A percentile compares a stretch with the other conserved stretches of the same genome.
phyloP scores from a whole-genome alignment of 2,329 filamentous ascomycete genomes.

The Aspergillus fijiensis region DNA sequence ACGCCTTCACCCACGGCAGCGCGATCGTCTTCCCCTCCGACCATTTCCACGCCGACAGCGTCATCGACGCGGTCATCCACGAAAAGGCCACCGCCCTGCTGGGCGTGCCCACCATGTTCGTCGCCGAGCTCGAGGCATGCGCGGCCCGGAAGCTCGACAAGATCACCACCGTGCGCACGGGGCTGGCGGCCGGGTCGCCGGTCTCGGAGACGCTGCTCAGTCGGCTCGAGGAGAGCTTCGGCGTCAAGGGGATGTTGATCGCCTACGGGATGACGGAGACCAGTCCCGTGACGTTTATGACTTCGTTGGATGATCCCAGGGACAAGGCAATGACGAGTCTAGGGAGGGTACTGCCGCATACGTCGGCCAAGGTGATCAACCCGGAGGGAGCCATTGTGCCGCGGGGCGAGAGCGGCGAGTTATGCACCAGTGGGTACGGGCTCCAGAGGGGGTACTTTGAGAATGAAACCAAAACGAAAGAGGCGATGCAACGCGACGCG shows the following conservation, averaged over 20 bases:
- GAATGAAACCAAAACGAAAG: slow-evolving; percentile 49
- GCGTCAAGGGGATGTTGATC: background rate
- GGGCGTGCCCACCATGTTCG: slow-evolving; percentile 76
- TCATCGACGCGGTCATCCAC: slow-evolving; percentile 60
- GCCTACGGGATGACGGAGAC: slow-evolving; percentile 13
- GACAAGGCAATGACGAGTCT: background rate
- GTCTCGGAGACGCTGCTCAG: slow-evolving; percentile 3
- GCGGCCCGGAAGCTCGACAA: background rate
- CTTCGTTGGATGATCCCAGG: background rate
- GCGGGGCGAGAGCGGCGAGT: slow-evolving; percentile 65
- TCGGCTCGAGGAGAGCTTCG: slow-evolving; percentile 1
- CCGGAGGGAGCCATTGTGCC: slow-evolving; percentile 61
- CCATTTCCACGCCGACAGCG: slow-evolving; percentile 58
- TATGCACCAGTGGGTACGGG: slow-evolving; percentile 71
- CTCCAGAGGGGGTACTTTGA: slow-evolving; percentile 51
- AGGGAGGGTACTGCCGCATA: slow-evolving; percentile 62
- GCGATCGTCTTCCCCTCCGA: slow-evolving; percentile 78
- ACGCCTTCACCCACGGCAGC: slow-evolving; percentile 39
- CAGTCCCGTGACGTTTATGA: background rate
- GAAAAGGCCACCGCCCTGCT: slow-evolving; percentile 67
- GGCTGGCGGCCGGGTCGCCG: slow-evolving; percentile 5
- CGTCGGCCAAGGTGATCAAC: slow-evolving; percentile 70
- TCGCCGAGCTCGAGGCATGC: slow-evolving; percentile 48
- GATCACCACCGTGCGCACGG: background rate
- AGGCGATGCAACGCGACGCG: slow-evolving; percentile 65